Evolutionary conservation across 176 grass and related monocot genomes (phyloP), one percentile per base, ranked within the genome.

Genomic region (Saccharum spontaneum): DNA sequence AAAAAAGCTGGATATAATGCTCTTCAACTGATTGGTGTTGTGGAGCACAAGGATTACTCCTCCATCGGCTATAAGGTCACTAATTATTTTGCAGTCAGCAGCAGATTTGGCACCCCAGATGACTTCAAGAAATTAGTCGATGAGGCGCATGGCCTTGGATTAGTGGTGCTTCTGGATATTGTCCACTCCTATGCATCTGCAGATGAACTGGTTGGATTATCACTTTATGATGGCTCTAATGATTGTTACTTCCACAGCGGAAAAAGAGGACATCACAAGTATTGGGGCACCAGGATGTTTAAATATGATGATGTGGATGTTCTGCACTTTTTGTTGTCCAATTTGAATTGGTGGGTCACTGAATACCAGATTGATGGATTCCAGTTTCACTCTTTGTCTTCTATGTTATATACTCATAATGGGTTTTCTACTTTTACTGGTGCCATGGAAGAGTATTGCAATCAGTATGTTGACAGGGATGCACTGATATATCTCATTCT

Each of bases 381-480:
- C 80, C 92, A 91, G 59, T 95, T 98, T 89, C 96, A 95, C 68
- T 98, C 96, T 3, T 79, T 95, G 66, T 71, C 96, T 69, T 98
- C 96, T 54, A 98, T 98, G 93, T 80, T 98, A 83, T 98, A 95
- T 94, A 98, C 91, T 10, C 95, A 98, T 84, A 98, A 98, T 90
- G 95, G 95, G 24, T 98, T 95, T 93, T 88, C 89, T 93, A 90
- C 93, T 60, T 98, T 98, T 82, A 93, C 89, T 75, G 95, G 95
- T 81, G 84, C 84, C 79, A 86, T 92, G 69, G 95, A 98, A 79
- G 95, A 98, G 95, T 98, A 95, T 85, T 93, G 85, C 80, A 98
- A 95, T 88, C 93, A 98, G 63, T 95, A 94, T 62, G 87, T 98
- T 83, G 93, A 98, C 69, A 95, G 87, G 81, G 93, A 95, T 81